phyloP scores from a whole-genome alignment of 257 asterid genomes.

The Echium plantagineum region DNA sequence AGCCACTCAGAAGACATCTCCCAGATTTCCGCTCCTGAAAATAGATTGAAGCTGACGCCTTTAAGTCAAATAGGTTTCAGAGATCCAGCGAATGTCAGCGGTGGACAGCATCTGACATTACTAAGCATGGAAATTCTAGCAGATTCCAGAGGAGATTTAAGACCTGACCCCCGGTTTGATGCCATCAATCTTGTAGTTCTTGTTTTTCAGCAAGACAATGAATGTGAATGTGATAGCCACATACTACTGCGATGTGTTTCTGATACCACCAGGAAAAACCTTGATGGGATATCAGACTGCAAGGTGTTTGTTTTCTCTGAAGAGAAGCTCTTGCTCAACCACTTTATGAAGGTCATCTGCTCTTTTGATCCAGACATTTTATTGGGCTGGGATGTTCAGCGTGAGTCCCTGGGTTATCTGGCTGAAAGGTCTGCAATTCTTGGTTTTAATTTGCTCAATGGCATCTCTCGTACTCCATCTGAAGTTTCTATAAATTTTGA shows the following conservation, averaged over 20 bases:
- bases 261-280: slow-evolving; percentile 26
- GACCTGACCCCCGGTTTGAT: slow-evolving; percentile 93
- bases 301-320: slow-evolving; percentile 41
- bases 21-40: slow-evolving; percentile 90
- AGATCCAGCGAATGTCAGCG: slow-evolving; percentile 82
- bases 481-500: slow-evolving; percentile 27
- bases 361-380: slow-evolving; percentile 68
- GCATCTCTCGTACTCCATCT: slow-evolving; percentile 68
- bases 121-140: slow-evolving; percentile 82
- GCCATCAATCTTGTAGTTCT: slow-evolving; percentile 62
- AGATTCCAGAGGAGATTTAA: slow-evolving; percentile 81
- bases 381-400: slow-evolving; percentile 97
- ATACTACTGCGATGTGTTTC: slow-evolving; percentile 51
- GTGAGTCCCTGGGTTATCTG: slow-evolving; percentile 88
- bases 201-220: slow-evolving; percentile 69
- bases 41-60: slow-evolving; percentile 56
- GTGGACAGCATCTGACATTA: slow-evolving; percentile 83
- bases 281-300: slow-evolving; percentile 58
- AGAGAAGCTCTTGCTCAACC: slow-evolving; percentile 45
- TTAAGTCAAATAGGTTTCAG: slow-evolving; percentile 84
- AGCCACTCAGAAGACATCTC: slow-evolving; percentile 40
- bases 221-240: slow-evolving; percentile 27
- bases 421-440: slow-evolving; percentile 94
- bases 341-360: slow-evolving; percentile 45
- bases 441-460: slow-evolving; percentile 66